Evolutionary conservation across 2,329 filamentous ascomycete genomes (phyloP), one percentile per base, ranked within the genome.

Genomic region (Colletotrichum musae): DNA sequence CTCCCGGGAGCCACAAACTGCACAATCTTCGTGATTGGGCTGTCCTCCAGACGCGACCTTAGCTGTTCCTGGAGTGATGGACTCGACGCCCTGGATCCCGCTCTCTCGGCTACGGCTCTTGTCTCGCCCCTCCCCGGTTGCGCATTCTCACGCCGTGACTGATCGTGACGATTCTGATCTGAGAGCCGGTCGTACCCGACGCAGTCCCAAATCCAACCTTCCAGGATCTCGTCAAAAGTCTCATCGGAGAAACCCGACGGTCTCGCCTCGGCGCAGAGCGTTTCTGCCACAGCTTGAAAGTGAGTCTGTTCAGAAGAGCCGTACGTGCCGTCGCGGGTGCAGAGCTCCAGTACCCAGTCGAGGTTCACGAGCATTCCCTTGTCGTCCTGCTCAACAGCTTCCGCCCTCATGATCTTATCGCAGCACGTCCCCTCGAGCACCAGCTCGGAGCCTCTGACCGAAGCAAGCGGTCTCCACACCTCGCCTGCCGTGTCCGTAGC

Each of bases 271-370:
- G 62, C 62, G 13, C 16, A 50, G 4, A 69, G 15, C 13, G 66
- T 69, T 18, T 47, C 43, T n/a, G 56, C 51, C 3, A 53, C 50
- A 2, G 21, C 66, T 9, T 66, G 48, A 1, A 39, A 10, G 2
- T 26, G 36, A 7, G n/a, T 12, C 6, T 61, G 41, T 1, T 16
- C 18, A 4, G 18, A 41, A 5, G 10, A 16, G 6, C 18, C 15
- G 24, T 69, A 69, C 2, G 24, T 24, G 5, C 15, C 48, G 12
- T 43, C 21, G 1, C 5, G 56, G 18, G 13, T 13, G 13, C 66
- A 67, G 10, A 67, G 45, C 21, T 60, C 48, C 2, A 60, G 13
- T 1, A 69, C 12, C 62, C 66, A 69, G 9, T 39, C 36, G 4
- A 64, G 36, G 21, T 68, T 41, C 24, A 32, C 21, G 24, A 68